Evolutionary conservation across 2,329 filamentous ascomycete genomes (phyloP).

Genomic region (Chrysoporthe austroafricana): DNA sequence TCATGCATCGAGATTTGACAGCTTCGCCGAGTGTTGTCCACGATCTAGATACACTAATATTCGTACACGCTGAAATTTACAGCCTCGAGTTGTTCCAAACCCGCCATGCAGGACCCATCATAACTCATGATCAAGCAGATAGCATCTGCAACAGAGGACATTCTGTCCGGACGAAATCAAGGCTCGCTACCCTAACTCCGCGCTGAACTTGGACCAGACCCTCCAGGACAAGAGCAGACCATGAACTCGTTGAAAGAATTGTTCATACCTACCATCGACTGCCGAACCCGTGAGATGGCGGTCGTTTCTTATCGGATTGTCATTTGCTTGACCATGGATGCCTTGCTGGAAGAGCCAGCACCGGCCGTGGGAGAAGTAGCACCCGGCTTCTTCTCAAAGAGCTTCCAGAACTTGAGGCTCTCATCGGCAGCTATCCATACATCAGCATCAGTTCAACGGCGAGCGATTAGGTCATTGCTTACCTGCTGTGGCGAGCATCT

Average conservation of each 20-base stretch:
- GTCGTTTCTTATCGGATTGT: constrained; percentile 71
- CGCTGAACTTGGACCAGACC: constrained; percentile 45
- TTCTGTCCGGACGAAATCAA: constrained; percentile 29
- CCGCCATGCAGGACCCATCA: constrained; percentile 27
- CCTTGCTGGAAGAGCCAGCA: constrained; percentile 74
- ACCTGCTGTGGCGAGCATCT: constrained; percentile 95
- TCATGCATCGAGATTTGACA: constrained; percentile 11
- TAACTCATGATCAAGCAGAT: constrained; percentile 33
- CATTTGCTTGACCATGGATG: constrained; percentile 91
- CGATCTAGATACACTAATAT: constrained; percentile 17
- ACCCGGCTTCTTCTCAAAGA: constrained; percentile 98
- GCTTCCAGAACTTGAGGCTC: constrained; percentile 99
- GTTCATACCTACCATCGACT: constrained; percentile 52
- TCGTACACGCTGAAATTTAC: constrained; percentile 21
- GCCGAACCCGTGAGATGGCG: constrained; percentile 31
- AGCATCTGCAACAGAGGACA: constrained; percentile 39
- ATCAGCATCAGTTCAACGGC: constrained; percentile 35
- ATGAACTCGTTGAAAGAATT: constrained; percentile 44
- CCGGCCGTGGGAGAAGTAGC: constrained; percentile 65
- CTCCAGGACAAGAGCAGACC: constrained; percentile 40
- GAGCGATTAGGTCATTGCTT: constrained; percentile 39
- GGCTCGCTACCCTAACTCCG: constrained; percentile 52
- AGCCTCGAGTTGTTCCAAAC: constrained; percentile 15
- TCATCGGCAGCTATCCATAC: constrained; percentile 76
- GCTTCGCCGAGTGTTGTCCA: background rate